These are phyloP conservation scores for Globisporangium sylvaticum DNA, from an alignment of 352 stramenopile genomes.

Conservation along the genomic window DNA sequence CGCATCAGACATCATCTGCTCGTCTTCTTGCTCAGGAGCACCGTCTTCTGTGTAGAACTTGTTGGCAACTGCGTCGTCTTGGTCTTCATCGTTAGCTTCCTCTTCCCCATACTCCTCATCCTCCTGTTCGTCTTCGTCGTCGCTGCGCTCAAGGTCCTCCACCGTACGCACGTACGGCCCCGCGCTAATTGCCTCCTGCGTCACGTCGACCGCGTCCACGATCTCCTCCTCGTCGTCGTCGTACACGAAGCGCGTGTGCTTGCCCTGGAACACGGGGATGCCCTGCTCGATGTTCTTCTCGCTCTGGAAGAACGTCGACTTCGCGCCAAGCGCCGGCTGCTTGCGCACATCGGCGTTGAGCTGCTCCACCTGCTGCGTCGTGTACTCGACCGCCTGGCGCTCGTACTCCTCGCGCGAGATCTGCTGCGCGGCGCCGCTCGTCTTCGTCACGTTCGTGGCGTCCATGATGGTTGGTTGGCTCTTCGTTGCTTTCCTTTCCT, in stretches of 20 bases:
- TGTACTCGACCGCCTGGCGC: slow-evolving; percentile 66
- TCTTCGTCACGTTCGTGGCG: too few species aligned
- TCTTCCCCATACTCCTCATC: slow-evolving; percentile 37
- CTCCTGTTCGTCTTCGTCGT: slow-evolving; percentile 36
- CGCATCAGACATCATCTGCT: neutral
- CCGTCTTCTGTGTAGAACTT: slow-evolving; percentile 18
- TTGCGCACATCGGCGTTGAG: slow-evolving; percentile 59
- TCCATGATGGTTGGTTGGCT: too few species aligned
- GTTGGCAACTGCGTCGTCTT: slow-evolving; percentile 18
- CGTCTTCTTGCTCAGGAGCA: slow-evolving; percentile 19
- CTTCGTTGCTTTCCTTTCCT: too few species aligned
- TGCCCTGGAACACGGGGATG: slow-evolving; percentile 71
- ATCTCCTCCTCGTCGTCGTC: slow-evolving; percentile 71
- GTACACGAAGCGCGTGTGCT: slow-evolving; percentile 80
- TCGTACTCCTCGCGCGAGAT: slow-evolving; percentile 57
- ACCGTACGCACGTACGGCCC: slow-evolving; percentile 61
- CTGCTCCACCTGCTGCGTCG: slow-evolving; percentile 50
- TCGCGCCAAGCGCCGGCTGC: slow-evolving; percentile 41
- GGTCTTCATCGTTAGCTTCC: slow-evolving; percentile 26
- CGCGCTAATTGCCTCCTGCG: slow-evolving; percentile 38
- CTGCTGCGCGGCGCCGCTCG: slow-evolving; percentile 21
- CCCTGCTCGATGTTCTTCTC: slow-evolving; percentile 49
- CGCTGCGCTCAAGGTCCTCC: too few species aligned
- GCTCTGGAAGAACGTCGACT: slow-evolving; percentile 65
- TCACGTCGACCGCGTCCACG: slow-evolving; percentile 59